Percentiles rank a stretch among this genome's conserved stretches.
Conservation (phyloP, 495 filamentous ascomycete genomes). For the Xylaria nigripes region DNA sequence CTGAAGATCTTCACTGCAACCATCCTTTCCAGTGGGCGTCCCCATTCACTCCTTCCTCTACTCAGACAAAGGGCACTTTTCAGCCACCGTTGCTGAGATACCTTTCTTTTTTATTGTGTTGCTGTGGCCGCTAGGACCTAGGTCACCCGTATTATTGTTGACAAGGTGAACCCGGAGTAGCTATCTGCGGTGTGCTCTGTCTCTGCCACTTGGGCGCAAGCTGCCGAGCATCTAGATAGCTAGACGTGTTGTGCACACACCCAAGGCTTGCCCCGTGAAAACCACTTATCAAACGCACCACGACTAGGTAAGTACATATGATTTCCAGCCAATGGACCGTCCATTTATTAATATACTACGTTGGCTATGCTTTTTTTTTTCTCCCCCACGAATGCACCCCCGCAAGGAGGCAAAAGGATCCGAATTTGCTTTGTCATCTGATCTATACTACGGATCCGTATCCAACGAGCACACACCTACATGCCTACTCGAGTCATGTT, state of each 20-base stretch:
- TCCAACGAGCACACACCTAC: not conserved
- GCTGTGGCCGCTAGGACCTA: not conserved
- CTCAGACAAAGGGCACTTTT: not conserved
- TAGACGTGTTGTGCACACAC: not conserved
- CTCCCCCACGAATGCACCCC: not conserved
- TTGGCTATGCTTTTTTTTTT: not conserved
- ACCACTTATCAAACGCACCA: not conserved
- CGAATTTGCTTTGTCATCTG: too few relatives aligned
- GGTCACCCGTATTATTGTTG: not conserved
- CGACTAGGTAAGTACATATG: not conserved
- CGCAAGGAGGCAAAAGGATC: not conserved
- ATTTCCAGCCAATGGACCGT: not conserved
- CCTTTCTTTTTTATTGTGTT: not conserved
- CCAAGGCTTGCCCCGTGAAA: not conserved
- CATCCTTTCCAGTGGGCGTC: constrained; percentile 16
- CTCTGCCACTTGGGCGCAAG: constrained; percentile 2
- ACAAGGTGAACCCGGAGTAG: not conserved
- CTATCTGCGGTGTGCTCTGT: not conserved
- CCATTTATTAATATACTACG: not conserved
- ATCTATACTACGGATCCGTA: too few relatives aligned
- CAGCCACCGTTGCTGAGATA: not conserved
- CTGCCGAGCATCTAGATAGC: not conserved
- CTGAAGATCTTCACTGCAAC: constrained; percentile 28
- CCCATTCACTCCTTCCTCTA: not conserved
- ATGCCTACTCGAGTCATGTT: not conserved